phyloP scores from a whole-genome alignment of 2,329 filamentous ascomycete species.

The Colletotrichum lentis region DNA sequence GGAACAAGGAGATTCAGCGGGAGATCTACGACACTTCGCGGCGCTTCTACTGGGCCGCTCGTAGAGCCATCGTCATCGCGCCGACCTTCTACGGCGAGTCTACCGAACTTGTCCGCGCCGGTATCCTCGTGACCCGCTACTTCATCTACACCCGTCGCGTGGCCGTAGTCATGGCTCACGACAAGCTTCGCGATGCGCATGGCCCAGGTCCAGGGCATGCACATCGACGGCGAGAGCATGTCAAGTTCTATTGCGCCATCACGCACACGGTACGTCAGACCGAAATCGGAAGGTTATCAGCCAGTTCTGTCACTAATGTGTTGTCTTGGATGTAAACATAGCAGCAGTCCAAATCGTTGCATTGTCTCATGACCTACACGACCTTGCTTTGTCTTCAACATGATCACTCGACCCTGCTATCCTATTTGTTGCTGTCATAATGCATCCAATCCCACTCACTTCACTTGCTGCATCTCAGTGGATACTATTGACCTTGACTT shows the following conservation, averaged over 20 bases:
- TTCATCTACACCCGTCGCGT: constrained; percentile 50
- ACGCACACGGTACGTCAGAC: no score
- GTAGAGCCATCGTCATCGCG: constrained; percentile 52
- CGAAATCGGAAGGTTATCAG: no score
- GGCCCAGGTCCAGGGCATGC: constrained; percentile 54
- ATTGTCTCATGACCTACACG: no score
- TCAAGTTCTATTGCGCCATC: no score
- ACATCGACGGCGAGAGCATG: constrained; percentile 54
- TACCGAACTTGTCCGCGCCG: constrained; percentile 51
- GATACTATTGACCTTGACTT: constrained; percentile 18
- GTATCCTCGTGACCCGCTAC: constrained; percentile 51
- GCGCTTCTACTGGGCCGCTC: constrained; percentile 52
- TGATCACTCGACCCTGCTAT: no score
- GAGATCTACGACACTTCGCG: constrained; percentile 50
- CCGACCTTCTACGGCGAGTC: constrained; percentile 54
- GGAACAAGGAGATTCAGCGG: constrained; percentile 47
- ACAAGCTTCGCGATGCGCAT: constrained; percentile 54
- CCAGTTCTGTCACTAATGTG: no score
- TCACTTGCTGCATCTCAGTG: background rate
- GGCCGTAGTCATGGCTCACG: constrained; percentile 52
- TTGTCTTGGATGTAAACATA: no score
- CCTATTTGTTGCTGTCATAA: no score
- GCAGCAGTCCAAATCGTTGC: no score
- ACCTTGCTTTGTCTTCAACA: no score
- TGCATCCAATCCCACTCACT: background rate